Evolutionary conservation across 2,329 filamentous ascomycete genomes (phyloP).

Genomic region (Diaporthe amygdali): DNA sequence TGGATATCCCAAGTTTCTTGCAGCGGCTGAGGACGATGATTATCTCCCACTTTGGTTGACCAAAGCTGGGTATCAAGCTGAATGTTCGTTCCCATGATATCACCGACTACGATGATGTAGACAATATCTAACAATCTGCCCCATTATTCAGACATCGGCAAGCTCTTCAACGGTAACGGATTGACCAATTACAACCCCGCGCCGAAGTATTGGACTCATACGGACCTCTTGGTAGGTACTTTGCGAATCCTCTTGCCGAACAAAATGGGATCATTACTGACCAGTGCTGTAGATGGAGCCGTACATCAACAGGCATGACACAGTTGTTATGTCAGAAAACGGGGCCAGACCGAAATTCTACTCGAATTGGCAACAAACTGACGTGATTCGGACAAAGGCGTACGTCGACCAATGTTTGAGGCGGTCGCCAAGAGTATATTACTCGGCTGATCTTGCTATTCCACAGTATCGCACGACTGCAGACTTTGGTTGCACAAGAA

Average conservation of each 20-base stretch:
- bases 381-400: neutral
- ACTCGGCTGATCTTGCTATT: constrained; percentile 30
- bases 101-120: too few species aligned
- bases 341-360: neutral
- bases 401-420: constrained; percentile 46
- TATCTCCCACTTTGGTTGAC: constrained; percentile 76
- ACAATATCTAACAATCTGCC: too few species aligned
- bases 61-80: constrained; percentile 70
- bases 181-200: constrained; percentile 62
- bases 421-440: constrained; percentile 65
- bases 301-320: neutral
- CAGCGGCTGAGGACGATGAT: constrained; percentile 67
- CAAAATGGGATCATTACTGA: too few species aligned
- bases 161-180: constrained; percentile 70
- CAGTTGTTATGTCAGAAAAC: neutral
- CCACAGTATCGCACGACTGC: constrained; percentile 19
- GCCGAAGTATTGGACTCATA: neutral
- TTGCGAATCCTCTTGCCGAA: too few species aligned
- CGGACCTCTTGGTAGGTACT: constrained; percentile 52
- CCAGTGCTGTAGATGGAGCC: neutral
- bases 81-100: constrained; percentile 50
- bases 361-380: neutral
- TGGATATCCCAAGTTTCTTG: constrained; percentile 70
- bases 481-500: neutral
- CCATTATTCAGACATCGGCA: constrained; percentile 64